Conservation (phyloP, 176 grass and related monocot species). For the Tillandsia leiboldiana region DNA sequence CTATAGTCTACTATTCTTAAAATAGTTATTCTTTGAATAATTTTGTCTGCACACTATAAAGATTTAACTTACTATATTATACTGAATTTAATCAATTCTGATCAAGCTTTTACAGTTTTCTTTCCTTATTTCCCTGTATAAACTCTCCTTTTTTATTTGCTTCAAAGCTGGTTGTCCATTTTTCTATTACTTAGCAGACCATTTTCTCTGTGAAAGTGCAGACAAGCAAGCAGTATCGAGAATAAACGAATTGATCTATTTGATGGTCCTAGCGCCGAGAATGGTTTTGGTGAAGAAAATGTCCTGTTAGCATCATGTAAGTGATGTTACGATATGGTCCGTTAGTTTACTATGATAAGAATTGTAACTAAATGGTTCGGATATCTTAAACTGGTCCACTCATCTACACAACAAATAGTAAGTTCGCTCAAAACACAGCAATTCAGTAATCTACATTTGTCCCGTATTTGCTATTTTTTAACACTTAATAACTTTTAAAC, state of each 20-base stretch:
- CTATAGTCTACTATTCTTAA: too few relatives aligned
- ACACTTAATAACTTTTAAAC: too few relatives aligned
- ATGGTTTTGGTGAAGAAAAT: constrained; percentile 85
- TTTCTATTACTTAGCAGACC: background rate
- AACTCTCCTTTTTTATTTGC: background rate
- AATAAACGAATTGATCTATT: constrained; percentile 87
- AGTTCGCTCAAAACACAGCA: too few relatives aligned
- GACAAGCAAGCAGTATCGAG: constrained; percentile 51
- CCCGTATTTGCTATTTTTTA: too few relatives aligned
- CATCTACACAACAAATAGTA: too few relatives aligned
- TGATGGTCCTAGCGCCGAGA: constrained; percentile 58
- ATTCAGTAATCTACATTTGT: too few relatives aligned
- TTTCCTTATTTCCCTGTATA: background rate
- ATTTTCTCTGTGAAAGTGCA: constrained; percentile 22
- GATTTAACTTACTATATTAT: background rate
- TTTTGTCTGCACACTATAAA: background rate
- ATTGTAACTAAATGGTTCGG: background rate
- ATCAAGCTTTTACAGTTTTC: background rate
- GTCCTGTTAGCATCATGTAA: constrained; percentile 72
- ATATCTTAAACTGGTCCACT: background rate
- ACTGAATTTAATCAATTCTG: background rate
- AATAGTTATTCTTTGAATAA: too few relatives aligned
- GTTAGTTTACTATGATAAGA: background rate
- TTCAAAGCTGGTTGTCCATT: background rate
- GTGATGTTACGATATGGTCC: constrained; percentile 9